phyloP scores from a whole-genome alignment of 805 yeast genomes.

The Sugiyamaella chiloensis region DNA sequence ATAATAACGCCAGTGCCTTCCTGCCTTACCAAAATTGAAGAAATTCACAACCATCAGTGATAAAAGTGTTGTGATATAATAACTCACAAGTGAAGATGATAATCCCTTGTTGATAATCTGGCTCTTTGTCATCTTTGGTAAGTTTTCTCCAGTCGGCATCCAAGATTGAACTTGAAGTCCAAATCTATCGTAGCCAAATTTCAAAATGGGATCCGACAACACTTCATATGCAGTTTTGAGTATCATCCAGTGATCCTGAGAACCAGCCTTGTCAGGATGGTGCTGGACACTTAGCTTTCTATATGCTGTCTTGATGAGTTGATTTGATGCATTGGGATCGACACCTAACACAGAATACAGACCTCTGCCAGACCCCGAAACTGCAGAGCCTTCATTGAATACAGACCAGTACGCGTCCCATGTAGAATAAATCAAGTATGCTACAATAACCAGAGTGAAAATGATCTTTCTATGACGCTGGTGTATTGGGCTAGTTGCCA shows the following conservation, averaged over 20 bases:
- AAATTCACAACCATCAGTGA: conserved; percentile 19
- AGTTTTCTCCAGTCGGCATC: conserved; percentile 8
- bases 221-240: conserved; percentile 75
- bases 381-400: conserved; percentile 9
- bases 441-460: conserved; percentile 19
- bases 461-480: conserved; percentile 17
- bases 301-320: conserved; percentile 23
- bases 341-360: conserved; percentile 26
- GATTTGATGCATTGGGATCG: conserved; percentile 18
- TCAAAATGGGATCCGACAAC: conserved; percentile 67
- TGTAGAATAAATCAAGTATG: conserved; percentile 23
- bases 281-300: conserved; percentile 24
- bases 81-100: conserved; percentile 5
- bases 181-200: conserved; percentile 78
- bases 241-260: conserved; percentile 38
- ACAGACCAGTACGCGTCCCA: conserved; percentile 22
- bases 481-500: conserved; percentile 10
- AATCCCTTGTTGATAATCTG: conserved; percentile 17
- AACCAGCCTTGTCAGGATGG: conserved; percentile 37
- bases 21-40: conserved; percentile 20
- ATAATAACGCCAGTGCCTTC: conserved; percentile 27
- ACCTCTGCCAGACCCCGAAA: conserved; percentile 14
- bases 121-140: neutral
- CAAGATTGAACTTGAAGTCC: conserved; percentile 60
- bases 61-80: conserved; percentile 19